phyloP scores from a whole-genome alignment of 208 protist genomes.

The Trypanosoma platydactyli region DNA sequence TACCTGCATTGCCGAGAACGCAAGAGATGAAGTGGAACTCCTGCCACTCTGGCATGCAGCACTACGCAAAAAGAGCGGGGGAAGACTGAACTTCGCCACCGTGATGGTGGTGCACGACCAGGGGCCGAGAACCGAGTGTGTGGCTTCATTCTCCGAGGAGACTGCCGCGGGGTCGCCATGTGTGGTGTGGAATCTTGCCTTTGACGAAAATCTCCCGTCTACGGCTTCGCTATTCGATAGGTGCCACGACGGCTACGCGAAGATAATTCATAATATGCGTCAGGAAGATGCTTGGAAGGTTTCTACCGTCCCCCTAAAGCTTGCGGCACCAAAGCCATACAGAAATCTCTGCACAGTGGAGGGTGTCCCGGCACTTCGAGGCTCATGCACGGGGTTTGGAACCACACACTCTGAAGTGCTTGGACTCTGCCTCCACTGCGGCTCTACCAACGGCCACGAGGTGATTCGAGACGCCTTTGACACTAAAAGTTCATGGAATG shows the following conservation, averaged over 20 bases:
- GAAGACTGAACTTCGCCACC: slow-evolving; percentile 59
- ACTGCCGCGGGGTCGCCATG: slow-evolving; percentile 24
- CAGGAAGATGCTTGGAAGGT: slow-evolving; percentile 53
- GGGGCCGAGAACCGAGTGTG: slow-evolving; percentile 43
- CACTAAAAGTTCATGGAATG: slow-evolving; percentile 45
- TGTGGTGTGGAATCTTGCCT: slow-evolving; percentile 38
- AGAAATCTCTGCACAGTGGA: slow-evolving; percentile 52
- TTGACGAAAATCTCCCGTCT: slow-evolving; percentile 17
- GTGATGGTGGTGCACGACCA: slow-evolving; percentile 79
- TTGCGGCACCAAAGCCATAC: slow-evolving; percentile 35
- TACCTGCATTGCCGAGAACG: slow-evolving; percentile 67
- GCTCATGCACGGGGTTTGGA: slow-evolving; percentile 74
- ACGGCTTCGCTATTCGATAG: slow-evolving; percentile 57
- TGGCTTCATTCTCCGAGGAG: slow-evolving; percentile 40
- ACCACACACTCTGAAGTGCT: slow-evolving; percentile 48
- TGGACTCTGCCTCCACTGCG: slow-evolving; percentile 55
- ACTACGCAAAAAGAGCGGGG: slow-evolving; percentile 41
- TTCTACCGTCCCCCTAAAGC: slow-evolving; percentile 28
- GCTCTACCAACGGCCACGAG: slow-evolving; percentile 62
- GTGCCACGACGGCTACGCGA: slow-evolving; percentile 72
- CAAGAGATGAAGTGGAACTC: slow-evolving; percentile 58
- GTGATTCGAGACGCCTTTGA: slow-evolving; percentile 39
- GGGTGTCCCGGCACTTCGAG: slow-evolving; percentile 68
- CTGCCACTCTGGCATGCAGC: slow-evolving; percentile 54
- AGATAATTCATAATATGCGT: slow-evolving; percentile 62